phyloP scores from a whole-genome alignment of 495 filamentous ascomycete genomes.

The Hypoxylon perforatum region DNA sequence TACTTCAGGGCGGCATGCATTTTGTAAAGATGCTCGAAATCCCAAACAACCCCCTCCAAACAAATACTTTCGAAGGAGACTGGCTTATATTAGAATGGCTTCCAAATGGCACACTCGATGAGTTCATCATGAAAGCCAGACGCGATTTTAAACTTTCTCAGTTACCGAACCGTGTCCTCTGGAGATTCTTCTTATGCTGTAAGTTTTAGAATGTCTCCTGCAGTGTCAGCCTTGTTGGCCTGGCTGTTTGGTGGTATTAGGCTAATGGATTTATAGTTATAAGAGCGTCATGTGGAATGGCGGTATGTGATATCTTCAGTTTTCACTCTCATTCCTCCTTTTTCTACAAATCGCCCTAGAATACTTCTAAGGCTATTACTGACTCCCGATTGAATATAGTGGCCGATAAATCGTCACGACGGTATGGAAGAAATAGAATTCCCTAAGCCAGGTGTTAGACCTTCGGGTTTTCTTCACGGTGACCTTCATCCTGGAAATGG shows the following conservation, averaged over 20 bases:
- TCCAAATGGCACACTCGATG: background rate
- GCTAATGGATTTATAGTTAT: slow-evolving; percentile 22
- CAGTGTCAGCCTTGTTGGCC: background rate
- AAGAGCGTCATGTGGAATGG: slow-evolving; percentile 20
- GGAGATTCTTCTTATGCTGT: slow-evolving; percentile 34
- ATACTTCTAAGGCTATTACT: background rate
- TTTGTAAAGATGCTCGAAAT: background rate
- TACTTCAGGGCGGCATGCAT: background rate
- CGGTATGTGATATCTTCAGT: slow-evolving; percentile 12
- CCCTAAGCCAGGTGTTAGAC: background rate
- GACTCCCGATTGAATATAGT: slow-evolving; percentile 10
- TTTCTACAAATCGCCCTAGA: background rate
- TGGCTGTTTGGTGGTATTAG: background rate
- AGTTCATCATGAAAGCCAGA: slow-evolving; percentile 6
- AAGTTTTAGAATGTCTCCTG: slow-evolving; percentile 5
- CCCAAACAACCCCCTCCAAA: background rate
- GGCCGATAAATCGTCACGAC: background rate
- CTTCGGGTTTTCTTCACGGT: background rate
- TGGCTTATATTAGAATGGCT: slow-evolving; percentile 20
- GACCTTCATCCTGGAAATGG: slow-evolving; percentile 25
- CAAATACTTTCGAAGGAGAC: background rate
- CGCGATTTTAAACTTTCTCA: background rate
- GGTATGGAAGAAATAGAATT: background rate
- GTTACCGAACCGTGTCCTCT: slow-evolving; percentile 29
- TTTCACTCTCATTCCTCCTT: background rate